Evolutionary conservation across 2,329 filamentous ascomycete species (phyloP), one percentile per base, ranked within the genome.

Genomic region (Tympanopsis confertula): DNA sequence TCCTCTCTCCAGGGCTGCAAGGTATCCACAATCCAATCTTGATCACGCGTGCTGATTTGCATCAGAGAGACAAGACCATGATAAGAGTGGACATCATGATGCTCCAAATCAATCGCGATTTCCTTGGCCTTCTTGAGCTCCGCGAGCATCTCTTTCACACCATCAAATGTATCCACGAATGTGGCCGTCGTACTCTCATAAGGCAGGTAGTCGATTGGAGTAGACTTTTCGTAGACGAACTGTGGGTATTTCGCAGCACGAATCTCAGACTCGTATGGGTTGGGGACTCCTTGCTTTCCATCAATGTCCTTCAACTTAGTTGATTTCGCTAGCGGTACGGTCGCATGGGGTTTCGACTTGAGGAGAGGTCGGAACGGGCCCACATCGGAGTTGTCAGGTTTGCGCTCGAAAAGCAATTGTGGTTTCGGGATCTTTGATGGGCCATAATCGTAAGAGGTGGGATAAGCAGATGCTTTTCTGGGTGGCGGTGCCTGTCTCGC

Each of bases 21-120:
- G 15, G 78, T 82, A 49, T 82, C 78, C 10, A 82, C 68, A 42
- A 82, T 72, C 78, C 78, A 82, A 47, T 82, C 78, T 48, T 78
- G 75, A 22, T 78, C 62, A 20, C 78, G 65, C 3, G 78, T 82
- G 53, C 77, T 82, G 49, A 82, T 81, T 53, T 82, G 78, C 78
- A 82, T 82, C 42, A 82, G 57, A 30, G 69, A 80, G 12, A 81
- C 75, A 26, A 82, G 61, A 38, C 78, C 78, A 42, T 78, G 68
- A 47, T 81, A 82, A 13, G 76, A 73, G 42, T 77, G 70, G 20
- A 67, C 64, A 46, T 82, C 78, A 48, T 82, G 78, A 51, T 82
- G 78, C 50, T 82, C 78, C 42, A 82, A 52, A 58, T 82, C 78
- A 35, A 82, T 66, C 1, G 78, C 78, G 44, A 82, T 78, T 51